A percentile compares a stretch with the other conserved stretches of the same genome.
Conservation (phyloP, 2,329 filamentous ascomycete species). For the Podosphaera leucotricha region DNA sequence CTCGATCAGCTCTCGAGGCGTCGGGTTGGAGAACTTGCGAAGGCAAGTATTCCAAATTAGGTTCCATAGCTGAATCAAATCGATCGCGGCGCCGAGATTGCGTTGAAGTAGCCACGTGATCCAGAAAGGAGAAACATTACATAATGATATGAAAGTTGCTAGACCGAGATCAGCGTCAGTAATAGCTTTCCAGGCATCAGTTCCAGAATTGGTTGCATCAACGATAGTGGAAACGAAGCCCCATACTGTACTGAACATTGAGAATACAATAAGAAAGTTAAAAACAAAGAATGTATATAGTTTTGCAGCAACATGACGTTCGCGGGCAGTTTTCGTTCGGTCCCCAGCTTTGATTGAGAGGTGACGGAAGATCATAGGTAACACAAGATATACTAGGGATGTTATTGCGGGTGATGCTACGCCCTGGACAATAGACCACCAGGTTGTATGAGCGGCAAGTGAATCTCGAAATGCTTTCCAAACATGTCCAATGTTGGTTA, state of each 20-base stretch:
- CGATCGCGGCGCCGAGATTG: conserved; percentile 78
- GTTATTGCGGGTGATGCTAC: conserved; percentile 70
- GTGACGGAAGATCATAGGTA: conserved; percentile 79
- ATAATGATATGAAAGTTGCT: conserved; percentile 50
- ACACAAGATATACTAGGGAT: conserved; percentile 63
- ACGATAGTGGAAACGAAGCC: conserved; percentile 45
- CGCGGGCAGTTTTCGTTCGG: conserved; percentile 73
- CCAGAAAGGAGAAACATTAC: conserved; percentile 74
- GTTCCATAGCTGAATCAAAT: conserved; percentile 72
- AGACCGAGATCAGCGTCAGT: conserved; percentile 35
- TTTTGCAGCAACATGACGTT: conserved; percentile 74
- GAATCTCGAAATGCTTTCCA: conserved; percentile 53
- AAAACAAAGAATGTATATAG: conserved; percentile 92
- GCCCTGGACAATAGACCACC: conserved; percentile 83
- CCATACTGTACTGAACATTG: conserved; percentile 69
- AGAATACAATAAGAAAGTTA: conserved; percentile 91
- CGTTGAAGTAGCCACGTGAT: conserved; percentile 81
- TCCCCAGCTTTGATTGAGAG: conserved; percentile 68
- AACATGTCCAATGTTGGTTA: conserved; percentile 54
- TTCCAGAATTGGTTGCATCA: conserved; percentile 27
- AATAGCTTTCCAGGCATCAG: conserved; percentile 46
- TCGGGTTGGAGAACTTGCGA: conserved; percentile 66
- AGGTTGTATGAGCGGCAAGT: conserved; percentile 34
- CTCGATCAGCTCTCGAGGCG: conserved; percentile 76
- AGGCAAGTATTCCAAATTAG: conserved; percentile 67